Percentiles rank a stretch among this genome's conserved stretches.
phyloP scores from a whole-genome alignment of 176 grass and related monocot genomes.

The Oryza meridionalis region DNA sequence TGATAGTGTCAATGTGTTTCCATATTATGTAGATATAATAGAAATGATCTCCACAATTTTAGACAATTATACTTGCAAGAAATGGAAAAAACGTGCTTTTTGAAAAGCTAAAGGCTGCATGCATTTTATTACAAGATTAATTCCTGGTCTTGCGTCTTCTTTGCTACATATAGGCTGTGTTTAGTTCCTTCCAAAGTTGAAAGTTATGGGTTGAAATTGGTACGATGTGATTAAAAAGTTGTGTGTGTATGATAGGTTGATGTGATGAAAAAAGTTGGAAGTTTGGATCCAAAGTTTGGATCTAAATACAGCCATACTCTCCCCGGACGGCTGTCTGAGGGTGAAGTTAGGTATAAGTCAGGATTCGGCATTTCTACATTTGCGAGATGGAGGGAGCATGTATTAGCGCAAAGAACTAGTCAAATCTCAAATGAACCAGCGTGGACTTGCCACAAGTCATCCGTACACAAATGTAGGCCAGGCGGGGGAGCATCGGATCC shows the following conservation, averaged over 20 bases:
- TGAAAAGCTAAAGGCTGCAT: not conserved
- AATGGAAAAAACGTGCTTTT: not conserved
- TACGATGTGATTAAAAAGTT: too few species aligned
- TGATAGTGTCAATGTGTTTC: too few species aligned
- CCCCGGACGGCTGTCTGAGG: not conserved
- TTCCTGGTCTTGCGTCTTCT: too few species aligned
- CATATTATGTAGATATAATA: too few species aligned
- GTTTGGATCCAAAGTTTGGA: too few species aligned
- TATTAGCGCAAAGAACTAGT: not conserved
- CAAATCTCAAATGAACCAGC: not conserved
- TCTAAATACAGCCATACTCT: too few species aligned
- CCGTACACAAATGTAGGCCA: slow-evolving; percentile 12
- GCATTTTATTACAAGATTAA: not conserved
- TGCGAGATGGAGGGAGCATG: too few species aligned
- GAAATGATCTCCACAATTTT: too few species aligned
- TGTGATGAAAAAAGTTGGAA: too few species aligned
- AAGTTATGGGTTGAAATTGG: too few species aligned
- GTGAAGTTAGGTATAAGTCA: not conserved
- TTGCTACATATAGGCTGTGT: not conserved
- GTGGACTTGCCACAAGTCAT: not conserved
- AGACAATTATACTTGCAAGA: not conserved
- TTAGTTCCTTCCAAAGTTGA: too few species aligned
- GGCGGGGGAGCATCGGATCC: slow-evolving; percentile 33
- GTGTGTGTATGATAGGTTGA: too few species aligned
- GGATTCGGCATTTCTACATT: not conserved